Evolutionary conservation across 768 basidiomycete genomes (phyloP), one percentile per base, ranked within the genome.

Genomic region (Austroboletus festivus): DNA sequence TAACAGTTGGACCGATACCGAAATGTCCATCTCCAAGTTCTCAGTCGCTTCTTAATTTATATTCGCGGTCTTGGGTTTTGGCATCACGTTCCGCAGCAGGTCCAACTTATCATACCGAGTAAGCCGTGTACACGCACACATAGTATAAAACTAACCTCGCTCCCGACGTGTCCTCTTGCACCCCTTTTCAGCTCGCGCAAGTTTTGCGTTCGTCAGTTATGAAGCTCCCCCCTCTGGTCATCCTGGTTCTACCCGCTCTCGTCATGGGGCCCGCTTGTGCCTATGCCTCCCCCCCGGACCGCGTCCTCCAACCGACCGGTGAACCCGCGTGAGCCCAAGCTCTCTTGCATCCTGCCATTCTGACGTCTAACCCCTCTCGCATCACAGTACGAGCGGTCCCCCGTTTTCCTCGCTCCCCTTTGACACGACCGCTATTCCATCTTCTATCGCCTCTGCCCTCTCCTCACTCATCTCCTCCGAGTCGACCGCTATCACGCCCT

Each of bases 381-480:
- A 12, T 7, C n/a, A 18, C 16, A 65, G 65, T n/a, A 60, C 63
- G 48, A 63, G 63, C 42, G 53, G 51, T 8, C 40, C 38, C 18
- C 55, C 59, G 6, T 46, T 59, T 9, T 55, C 37, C 38, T 42
- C 42, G 4, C 16, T 65, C 21, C 40, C 59, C 5, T 58, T 65
- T 11, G 56, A 65, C 42, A 63, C 63, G 18, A 61, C 58, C 5
- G 65, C 45, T 5, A 9, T 35, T 0, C 26, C 55, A 4, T 65
- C 55, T 4, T 65, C 64, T 26, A 0, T 50, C 22, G 19, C 61
- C 31, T 53, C 63, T 10, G 55, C 49, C 7, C 47, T 56, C 33
- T 62, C 64, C 30, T 65, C 60, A 1, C 51, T 65, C 48, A 52
- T 62, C 38, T 63, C 65, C 28, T 60, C 65, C 21, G 52, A 61